phyloP scores from a whole-genome alignment of 2,329 filamentous ascomycete species.

The Colletotrichum scovillei region DNA sequence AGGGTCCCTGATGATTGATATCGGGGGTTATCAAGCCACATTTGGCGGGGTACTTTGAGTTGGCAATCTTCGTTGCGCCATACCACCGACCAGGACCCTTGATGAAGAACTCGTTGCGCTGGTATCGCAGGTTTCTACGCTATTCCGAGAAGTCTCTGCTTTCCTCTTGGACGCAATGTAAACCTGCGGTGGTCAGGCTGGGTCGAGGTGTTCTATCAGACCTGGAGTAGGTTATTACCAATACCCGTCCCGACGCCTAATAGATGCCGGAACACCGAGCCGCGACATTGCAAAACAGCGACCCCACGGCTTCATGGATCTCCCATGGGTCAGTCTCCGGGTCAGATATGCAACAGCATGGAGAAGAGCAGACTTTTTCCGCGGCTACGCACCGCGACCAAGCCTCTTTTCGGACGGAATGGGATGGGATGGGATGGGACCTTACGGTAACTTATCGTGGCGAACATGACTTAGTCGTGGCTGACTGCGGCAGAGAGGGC shows the following conservation, averaged over 20 bases:
- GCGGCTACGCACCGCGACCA: slow-evolving; percentile 10
- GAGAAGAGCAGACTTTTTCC: slow-evolving; percentile 21
- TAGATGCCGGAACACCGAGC: slow-evolving; percentile 31
- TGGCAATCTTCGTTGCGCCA: slow-evolving; percentile 4
- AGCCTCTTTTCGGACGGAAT: slow-evolving; percentile 19
- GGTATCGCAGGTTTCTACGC: background rate
- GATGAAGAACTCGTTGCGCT: background rate
- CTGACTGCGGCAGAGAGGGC: background rate
- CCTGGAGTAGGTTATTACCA: slow-evolving; percentile 5
- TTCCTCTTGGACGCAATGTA: background rate
- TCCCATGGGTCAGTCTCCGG: slow-evolving; percentile 28
- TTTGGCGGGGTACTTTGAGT: slow-evolving; percentile 30
- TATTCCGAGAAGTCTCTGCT: background rate
- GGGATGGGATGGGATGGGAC: slow-evolving; percentile 4
- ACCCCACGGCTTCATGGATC: slow-evolving; percentile 35
- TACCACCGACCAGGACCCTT: slow-evolving; percentile 3
- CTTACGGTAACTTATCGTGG: slow-evolving; percentile 31
- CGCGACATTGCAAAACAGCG: slow-evolving; percentile 10
- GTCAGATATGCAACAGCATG: slow-evolving; percentile 28
- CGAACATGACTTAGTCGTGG: slow-evolving; percentile 34
- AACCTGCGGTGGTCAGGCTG: background rate
- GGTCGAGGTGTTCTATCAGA: background rate
- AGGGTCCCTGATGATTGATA: slow-evolving; percentile 13
- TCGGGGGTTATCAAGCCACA: slow-evolving; percentile 25
- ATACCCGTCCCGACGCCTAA: slow-evolving; percentile 23